Conservation (phyloP, 2,329 filamentous ascomycete species). For the Pseudopithomyces chartarum region DNA sequence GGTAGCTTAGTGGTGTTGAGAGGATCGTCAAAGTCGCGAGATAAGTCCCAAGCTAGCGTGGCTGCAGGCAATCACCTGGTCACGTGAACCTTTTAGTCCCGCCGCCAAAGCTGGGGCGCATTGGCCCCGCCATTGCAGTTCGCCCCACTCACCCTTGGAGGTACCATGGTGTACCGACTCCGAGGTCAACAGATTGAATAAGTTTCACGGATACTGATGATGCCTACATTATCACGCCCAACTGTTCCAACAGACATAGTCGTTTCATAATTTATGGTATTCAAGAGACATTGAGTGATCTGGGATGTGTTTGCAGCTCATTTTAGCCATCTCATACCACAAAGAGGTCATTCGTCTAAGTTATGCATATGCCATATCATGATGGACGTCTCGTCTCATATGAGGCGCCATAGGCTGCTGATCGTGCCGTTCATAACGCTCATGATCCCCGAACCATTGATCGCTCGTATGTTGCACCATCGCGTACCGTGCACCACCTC, state of each 20-base stretch:
- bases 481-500: constrained; percentile 28
- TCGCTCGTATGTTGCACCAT: constrained; percentile 15
- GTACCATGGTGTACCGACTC: not conserved
- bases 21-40: not conserved
- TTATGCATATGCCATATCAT: constrained; percentile 22
- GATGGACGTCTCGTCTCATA: constrained; percentile 5
- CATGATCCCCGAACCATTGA: constrained; percentile 18
- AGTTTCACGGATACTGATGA: too few relatives aligned
- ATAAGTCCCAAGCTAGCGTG: not conserved
- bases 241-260: too few relatives aligned
- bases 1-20: not conserved
- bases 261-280: not conserved
- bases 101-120: too few relatives aligned
- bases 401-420: not conserved
- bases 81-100: constrained; percentile 13
- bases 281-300: not conserved
- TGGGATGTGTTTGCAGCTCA: constrained; percentile 2
- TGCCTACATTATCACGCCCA: too few relatives aligned
- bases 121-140: too few relatives aligned
- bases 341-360: constrained; percentile 6
- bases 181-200: not conserved
- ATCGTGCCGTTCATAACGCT: constrained; percentile 9
- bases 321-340: constrained; percentile 13
- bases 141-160: too few relatives aligned
- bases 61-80: constrained; percentile 14